Conservation (phyloP, 441 rosid species). For the Raphanus hybrid region DNA sequence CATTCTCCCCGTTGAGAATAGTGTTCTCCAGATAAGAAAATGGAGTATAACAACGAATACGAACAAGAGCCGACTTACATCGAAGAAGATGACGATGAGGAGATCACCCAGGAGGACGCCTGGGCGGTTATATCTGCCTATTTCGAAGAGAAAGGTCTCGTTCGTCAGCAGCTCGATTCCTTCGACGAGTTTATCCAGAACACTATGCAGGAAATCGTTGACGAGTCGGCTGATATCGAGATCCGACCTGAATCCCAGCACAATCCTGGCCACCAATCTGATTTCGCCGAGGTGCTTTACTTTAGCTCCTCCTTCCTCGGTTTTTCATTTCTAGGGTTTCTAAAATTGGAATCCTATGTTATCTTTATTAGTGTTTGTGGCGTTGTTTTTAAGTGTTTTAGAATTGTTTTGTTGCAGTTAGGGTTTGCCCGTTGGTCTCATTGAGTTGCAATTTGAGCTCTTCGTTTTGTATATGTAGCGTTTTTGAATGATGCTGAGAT, state of each 20-base stretch:
- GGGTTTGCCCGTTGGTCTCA: background rate
- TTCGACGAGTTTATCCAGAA: conserved; percentile 93
- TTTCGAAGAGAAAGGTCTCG: conserved; percentile 95
- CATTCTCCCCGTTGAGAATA: background rate
- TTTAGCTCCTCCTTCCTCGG: too few relatives aligned
- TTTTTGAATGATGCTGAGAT: too few relatives aligned
- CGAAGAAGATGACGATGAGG: conserved; percentile 56
- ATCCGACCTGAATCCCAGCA: too few relatives aligned
- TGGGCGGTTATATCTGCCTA: conserved; percentile 97
- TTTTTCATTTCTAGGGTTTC: too few relatives aligned
- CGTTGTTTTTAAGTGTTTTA: conserved; percentile 12
- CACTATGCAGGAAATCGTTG: too few relatives aligned
- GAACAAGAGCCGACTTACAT: conserved; percentile 62
- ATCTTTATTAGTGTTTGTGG: background rate
- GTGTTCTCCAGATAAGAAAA: conserved; percentile 16
- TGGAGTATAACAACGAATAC: conserved; percentile 67
- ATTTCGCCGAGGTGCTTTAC: too few relatives aligned
- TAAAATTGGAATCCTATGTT: too few relatives aligned
- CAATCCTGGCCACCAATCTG: too few relatives aligned
- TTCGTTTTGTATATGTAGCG: too few relatives aligned
- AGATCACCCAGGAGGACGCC: conserved; percentile 91
- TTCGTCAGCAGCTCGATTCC: conserved; percentile 92
- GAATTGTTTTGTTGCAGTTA: too few relatives aligned
- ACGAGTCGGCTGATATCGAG: too few relatives aligned
- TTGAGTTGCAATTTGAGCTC: too few relatives aligned